Base-by-base conservation (phyloP, 1,284 basidiomycete species). In the Entoloma clypeatum region DNA sequence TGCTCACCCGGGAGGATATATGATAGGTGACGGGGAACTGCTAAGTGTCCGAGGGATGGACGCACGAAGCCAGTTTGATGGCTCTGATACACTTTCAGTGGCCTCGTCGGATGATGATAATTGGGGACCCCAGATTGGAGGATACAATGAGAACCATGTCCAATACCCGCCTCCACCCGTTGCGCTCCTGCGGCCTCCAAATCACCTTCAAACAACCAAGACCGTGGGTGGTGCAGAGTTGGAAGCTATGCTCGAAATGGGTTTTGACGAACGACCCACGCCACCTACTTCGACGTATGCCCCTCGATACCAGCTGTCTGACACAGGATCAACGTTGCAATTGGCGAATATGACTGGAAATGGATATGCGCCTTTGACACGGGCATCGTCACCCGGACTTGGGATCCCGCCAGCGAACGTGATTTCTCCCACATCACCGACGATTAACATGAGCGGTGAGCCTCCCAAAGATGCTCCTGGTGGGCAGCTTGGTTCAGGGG, bases 21-120 rank as follows among this genome's bases (percentile, higher is more conserved):
- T 76, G 48, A 64, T 72, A 33, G 74, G 79, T 18, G 80, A 82
- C 44, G 71, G 75, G 23, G 78, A 83, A 30, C 62, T 75, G 37
- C 70, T 86, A 32, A 67, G 69, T 32, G 74, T 76, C 9, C 74
- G 68, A 7, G 63, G 49, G 10, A 30, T 67, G 18, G 80, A 82
- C 43, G 53, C 68, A 10, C 67, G 69, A 38, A 82, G 81, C 57
- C 73, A 81, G 58, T 79, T 81, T 55, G 84, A 86, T 56, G 75
- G 78, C 39, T 84, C 81, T 2, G 85, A 88, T 54, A 82, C 86
- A 4, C 62, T 78, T 29, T 94, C 92, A 18, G 66, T 93, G 44
- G 68, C 79, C 6, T 92, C 89, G 6, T 90, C 90, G 5, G 92
- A 97, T 36, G 93, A 95, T 29, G 95, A 99, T 60, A 80, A 88